phyloP scores from a whole-genome alignment of 2,329 filamentous ascomycete genomes.

The Xylariales sp. region DNA sequence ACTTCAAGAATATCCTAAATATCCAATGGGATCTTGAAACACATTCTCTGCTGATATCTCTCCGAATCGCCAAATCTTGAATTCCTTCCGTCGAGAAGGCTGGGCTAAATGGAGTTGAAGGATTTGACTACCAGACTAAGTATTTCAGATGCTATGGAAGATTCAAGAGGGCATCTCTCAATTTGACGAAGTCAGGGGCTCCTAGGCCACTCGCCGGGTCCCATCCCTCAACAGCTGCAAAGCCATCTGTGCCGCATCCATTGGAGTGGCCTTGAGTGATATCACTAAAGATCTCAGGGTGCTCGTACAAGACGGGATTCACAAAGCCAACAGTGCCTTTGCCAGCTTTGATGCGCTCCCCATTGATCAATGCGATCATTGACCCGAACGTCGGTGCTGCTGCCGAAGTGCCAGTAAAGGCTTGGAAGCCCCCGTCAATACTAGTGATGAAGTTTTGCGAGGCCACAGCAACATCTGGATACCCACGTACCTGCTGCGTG shows the following conservation, averaged over 20 bases:
- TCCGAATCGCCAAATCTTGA: too few species aligned
- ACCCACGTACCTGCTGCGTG: constrained; percentile 25
- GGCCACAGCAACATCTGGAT: constrained; percentile 36
- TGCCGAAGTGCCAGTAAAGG: constrained; percentile 46
- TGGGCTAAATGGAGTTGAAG: too few species aligned
- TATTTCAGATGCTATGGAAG: too few species aligned
- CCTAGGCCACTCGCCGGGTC: constrained; percentile 28
- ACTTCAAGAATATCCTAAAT: too few species aligned
- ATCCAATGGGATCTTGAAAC: too few species aligned
- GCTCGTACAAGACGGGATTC: constrained; percentile 22
- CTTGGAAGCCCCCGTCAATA: constrained; percentile 25
- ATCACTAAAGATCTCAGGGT: constrained; percentile 24
- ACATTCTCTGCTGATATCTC: too few species aligned
- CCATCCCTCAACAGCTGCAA: constrained; percentile 24
- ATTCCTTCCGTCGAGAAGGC: too few species aligned
- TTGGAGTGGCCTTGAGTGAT: constrained; percentile 23
- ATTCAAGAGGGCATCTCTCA: not conserved
- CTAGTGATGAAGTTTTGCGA: constrained; percentile 31
- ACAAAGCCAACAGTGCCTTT: constrained; percentile 20
- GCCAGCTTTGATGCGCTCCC: constrained; percentile 25
- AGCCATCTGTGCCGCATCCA: constrained; percentile 22
- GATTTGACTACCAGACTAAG: too few species aligned
- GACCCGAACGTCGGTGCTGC: constrained; percentile 54
- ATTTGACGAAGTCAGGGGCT: constrained; percentile 8
- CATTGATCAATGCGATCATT: constrained; percentile 58